Percentiles rank a stretch among this genome's conserved stretches.
These are phyloP conservation scores for Calonectria hawksworthii DNA, from an alignment of 2,329 filamentous ascomycete genomes.

Conservation along the genomic window DNA sequence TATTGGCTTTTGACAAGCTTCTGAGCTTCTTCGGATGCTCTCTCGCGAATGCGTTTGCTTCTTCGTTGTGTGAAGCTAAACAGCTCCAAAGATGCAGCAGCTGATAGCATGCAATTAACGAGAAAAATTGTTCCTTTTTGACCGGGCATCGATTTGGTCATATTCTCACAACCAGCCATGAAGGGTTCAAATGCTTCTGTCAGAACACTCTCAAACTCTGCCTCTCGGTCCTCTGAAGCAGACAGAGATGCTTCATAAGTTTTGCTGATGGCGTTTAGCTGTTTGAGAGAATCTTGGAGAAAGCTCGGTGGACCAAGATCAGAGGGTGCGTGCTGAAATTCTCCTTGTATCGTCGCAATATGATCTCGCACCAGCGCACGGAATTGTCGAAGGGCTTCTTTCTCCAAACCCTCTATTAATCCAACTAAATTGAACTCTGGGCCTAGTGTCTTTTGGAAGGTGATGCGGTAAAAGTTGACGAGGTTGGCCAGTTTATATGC, in stretches of 20 bases:
- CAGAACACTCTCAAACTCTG: conserved; percentile 82
- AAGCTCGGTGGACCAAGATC: conserved; percentile 86
- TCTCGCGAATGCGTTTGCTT: conserved; percentile 67
- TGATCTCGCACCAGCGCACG: conserved; percentile 85
- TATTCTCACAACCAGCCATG: conserved; percentile 79
- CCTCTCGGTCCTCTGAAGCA: conserved; percentile 68
- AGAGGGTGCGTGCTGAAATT: conserved; percentile 77
- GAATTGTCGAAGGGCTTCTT: conserved; percentile 86
- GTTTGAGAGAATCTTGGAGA: conserved; percentile 83
- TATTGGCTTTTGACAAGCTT: conserved; percentile 78
- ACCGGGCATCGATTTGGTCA: conserved; percentile 71
- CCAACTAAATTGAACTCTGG: conserved; percentile 77
- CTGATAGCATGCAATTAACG: conserved; percentile 78
- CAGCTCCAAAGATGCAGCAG: conserved; percentile 66
- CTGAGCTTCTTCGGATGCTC: conserved; percentile 67
- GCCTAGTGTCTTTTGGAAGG: conserved; percentile 85
- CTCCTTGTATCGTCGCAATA: conserved; percentile 79
- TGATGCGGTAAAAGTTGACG: conserved; percentile 88
- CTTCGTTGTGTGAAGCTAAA: conserved; percentile 76
- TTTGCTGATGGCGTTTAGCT: conserved; percentile 83
- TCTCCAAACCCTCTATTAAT: conserved; percentile 77
- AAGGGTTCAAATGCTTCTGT: conserved; percentile 89
- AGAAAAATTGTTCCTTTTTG: conserved; percentile 77
- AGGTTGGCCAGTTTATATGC: conserved; percentile 93
- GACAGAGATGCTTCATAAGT: conserved; percentile 88